Base-by-base conservation (phyloP, 2,329 filamentous ascomycete species). In the Coniochaeta sp. region DNA sequence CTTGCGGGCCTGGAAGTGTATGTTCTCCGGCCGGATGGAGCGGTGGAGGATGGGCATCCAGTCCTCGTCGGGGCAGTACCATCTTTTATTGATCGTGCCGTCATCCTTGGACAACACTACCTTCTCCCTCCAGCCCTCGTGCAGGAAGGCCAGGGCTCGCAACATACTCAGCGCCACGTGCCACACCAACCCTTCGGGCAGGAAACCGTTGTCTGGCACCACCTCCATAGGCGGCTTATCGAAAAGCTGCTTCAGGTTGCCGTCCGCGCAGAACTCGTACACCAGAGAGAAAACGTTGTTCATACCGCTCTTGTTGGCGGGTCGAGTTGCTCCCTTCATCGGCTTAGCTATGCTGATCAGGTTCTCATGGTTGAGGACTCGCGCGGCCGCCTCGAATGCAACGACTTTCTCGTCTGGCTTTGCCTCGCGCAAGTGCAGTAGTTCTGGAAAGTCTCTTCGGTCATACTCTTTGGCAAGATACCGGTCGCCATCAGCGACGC, bases 121-220 rank as follows among this genome's bases (percentile, higher is more conserved):
- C 0, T 24, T 28, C 11, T 68, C 66, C 47, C 67, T 31, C 3
- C 64, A 56, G 17, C 82, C 82, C 52, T 81, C 76, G 66, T 85
- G 82, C 22, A 85, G 69, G 73, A 79, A 84, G 33, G 77, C 68
- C 43, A 84, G 72, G 2, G 80, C 81, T n/a, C 73, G 72, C 16
- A 79, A 68, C 55, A 84, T 68, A 8, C 76, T 78, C 12, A 72
- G 67, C 14, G 80, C 71, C 9, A 85, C 81, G 65, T 85, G 81
- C 82, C 82, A 85, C 63, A 81, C 81, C 14, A 85, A 71, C 2
- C 74, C 73, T 64, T 85, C 82, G 0, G 81, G 81, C 14, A 82
- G 67, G 63, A 79, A 80, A 14, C 67, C 68, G 5, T 59, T 44
- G 1, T 59, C 61, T 38, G 64, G 44, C 19, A 36, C 52, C 17